A percentile compares a stretch with the other conserved stretches of the same genome.
Conservation (phyloP, 345 rosid genomes). For the Raphanus raphanistrum region DNA sequence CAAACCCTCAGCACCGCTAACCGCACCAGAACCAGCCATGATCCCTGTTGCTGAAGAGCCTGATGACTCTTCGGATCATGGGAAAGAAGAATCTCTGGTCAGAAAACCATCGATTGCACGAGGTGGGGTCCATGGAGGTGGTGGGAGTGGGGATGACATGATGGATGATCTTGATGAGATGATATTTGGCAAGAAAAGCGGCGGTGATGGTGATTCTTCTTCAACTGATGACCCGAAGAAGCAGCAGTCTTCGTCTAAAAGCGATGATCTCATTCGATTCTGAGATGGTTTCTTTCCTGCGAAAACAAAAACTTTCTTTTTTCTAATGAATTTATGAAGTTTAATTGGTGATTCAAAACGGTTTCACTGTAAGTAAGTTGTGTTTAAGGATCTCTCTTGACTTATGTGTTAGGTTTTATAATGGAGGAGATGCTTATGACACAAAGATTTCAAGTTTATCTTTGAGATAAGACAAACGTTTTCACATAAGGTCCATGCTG, state of each 20-base stretch:
- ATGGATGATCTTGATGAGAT: slow-evolving; percentile 98
- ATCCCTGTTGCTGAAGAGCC: slow-evolving; percentile 90
- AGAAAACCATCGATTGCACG: slow-evolving; percentile 72
- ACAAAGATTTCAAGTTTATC: neutral
- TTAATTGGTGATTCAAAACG: slow-evolving; percentile 17
- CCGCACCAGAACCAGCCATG: slow-evolving; percentile 79
- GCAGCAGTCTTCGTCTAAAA: slow-evolving; percentile 65
- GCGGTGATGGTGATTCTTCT: slow-evolving; percentile 45
- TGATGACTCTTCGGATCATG: slow-evolving; percentile 59
- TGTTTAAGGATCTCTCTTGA: slow-evolving; percentile 26
- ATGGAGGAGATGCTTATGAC: neutral
- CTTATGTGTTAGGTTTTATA: slow-evolving; percentile 22
- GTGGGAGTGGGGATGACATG: slow-evolving; percentile 76
- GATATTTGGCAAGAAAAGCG: slow-evolving; percentile 91
- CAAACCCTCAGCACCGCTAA: slow-evolving; percentile 49
- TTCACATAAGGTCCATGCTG: neutral
- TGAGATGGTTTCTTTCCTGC: slow-evolving; percentile 35
- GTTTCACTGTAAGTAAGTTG: slow-evolving; percentile 37
- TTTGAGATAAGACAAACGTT: neutral
- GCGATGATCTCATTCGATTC: slow-evolving; percentile 76
- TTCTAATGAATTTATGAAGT: slow-evolving; percentile 18
- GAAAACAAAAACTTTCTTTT: neutral
- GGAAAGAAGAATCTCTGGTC: slow-evolving; percentile 64
- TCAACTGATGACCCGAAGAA: slow-evolving; percentile 51
- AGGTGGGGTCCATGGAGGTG: slow-evolving; percentile 44